Evolutionary conservation across 805 yeast genomes (phyloP), one percentile per base, ranked within the genome.

Genomic region (Ogataea siamensis): DNA sequence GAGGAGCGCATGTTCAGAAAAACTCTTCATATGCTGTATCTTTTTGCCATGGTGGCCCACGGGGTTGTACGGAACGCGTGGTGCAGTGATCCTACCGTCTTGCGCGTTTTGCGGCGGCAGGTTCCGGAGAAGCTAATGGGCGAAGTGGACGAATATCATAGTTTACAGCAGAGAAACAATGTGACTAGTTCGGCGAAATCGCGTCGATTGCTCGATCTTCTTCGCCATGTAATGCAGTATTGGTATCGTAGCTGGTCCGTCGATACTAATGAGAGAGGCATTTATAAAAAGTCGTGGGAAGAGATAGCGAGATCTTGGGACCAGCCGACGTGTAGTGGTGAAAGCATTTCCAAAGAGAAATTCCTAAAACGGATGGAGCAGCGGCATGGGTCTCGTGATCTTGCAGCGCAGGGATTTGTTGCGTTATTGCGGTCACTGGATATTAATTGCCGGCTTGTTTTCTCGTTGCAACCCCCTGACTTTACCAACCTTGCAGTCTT

Each of bases 381-480:
- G 11, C 74, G 74, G 17, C 58, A 70, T 12, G 99, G 98, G 0
- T 76, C 87, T 2, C 60, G 84, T 22, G 97, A 91, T 55, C 40
- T 86, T 5, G 83, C 83, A 0, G 88, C 93, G 0, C 96, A 87
- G 53, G 97, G 96, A 0, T 89, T 87, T 63, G 87, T 87, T 11
- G 77, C 85, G 0, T 51, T 91, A 1, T 57, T 87, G 29, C 63
- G 98, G 46, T 70, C 93, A 1, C 60, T 84, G 9, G 84, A 83
- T 1, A 64, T 93, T 9, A 72, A 78, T 28, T 80, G 91, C 1
- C 67, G 99, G 30, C 62, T 93, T 18, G 79, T 88, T 0, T 80
- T 82, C 50, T 89, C 96, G 0, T 54, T 89, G 21, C 99, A 93
- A 55, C 93, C 96, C 0, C 89, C 96, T 0, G 96, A 93, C 56